These are phyloP conservation scores for Jatropha podagrica DNA, from an alignment of 441 rosid genomes.

Conservation along the genomic window DNA sequence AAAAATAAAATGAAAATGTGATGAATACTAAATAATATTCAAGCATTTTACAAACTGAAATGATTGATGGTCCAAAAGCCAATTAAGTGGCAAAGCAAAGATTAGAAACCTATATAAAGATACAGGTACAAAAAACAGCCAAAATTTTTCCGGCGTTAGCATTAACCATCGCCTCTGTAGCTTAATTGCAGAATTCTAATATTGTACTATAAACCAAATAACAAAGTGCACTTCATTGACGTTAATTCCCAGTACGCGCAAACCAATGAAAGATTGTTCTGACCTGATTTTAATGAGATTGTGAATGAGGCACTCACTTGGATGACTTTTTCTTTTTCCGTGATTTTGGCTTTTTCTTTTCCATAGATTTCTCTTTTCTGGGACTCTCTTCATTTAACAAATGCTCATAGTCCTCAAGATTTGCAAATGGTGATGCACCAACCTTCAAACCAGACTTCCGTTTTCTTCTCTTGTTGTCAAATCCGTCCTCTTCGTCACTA, in stretches of 20 bases:
- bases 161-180: slow-evolving; percentile 1
- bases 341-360: slow-evolving; percentile 10
- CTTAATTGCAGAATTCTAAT: neutral
- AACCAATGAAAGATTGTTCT: neutral
- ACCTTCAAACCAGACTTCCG: slow-evolving; percentile 40
- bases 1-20: too few relatives aligned
- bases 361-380: neutral
- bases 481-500: slow-evolving; percentile 31
- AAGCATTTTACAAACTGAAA: neutral
- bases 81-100: neutral
- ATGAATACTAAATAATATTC: too few relatives aligned
- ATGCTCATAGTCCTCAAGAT: slow-evolving; percentile 81
- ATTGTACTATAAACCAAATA: neutral
- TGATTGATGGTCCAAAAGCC: neutral
- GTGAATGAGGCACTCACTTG: neutral
- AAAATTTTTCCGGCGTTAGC: neutral
- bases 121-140: neutral
- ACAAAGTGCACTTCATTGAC: neutral
- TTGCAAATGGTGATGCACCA: slow-evolving; percentile 75
- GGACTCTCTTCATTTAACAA: slow-evolving; percentile 49
- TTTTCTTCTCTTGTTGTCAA: slow-evolving; percentile 40
- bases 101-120: neutral
- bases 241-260: neutral
- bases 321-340: slow-evolving; percentile 11
- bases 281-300: neutral